These are phyloP conservation scores for Fomitiporia mediterranea DNA, from an alignment of 1,284 basidiomycete genomes.

Conservation along the genomic window DNA sequence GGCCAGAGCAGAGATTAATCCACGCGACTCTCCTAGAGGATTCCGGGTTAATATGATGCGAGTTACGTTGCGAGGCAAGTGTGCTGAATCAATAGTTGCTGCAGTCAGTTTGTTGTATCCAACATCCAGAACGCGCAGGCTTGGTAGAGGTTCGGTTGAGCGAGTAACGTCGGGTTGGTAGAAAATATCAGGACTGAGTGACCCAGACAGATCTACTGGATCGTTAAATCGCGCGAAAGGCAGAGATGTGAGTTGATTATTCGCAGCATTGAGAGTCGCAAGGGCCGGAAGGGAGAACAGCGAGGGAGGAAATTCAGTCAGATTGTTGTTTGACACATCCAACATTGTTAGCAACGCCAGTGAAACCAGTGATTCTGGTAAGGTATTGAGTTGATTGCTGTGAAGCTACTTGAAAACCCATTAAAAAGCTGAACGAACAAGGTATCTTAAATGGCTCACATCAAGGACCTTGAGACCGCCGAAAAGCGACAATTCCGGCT, in stretches of 20 bases:
- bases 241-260: conserved; percentile 57
- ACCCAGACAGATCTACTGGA: conserved; percentile 10
- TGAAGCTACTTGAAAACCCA: conserved; percentile 48
- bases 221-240: conserved; percentile 56
- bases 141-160: conserved; percentile 57
- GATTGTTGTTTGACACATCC: conserved; percentile 66
- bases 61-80: conserved; percentile 30
- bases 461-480: conserved; percentile 74
- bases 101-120: conserved; percentile 62
- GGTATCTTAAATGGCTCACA: conserved; percentile 38
- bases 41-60: conserved; percentile 39
- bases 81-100: conserved; percentile 37
- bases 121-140: conserved; percentile 51
- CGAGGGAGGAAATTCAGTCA: conserved; percentile 55
- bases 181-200: conserved; percentile 43
- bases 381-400: conserved; percentile 55
- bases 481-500: conserved; percentile 75
- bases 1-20: conserved; percentile 46
- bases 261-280: conserved; percentile 59
- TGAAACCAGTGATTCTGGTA: conserved; percentile 39
- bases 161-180: conserved; percentile 58
- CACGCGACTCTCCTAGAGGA: conserved; percentile 32
- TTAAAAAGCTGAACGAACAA: conserved; percentile 1
- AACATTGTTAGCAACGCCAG: conserved; percentile 43
- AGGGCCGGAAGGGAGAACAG: conserved; percentile 66